Evolutionary conservation across 345 rosid genomes (phyloP).

Genomic region (Heritiera fomes): DNA sequence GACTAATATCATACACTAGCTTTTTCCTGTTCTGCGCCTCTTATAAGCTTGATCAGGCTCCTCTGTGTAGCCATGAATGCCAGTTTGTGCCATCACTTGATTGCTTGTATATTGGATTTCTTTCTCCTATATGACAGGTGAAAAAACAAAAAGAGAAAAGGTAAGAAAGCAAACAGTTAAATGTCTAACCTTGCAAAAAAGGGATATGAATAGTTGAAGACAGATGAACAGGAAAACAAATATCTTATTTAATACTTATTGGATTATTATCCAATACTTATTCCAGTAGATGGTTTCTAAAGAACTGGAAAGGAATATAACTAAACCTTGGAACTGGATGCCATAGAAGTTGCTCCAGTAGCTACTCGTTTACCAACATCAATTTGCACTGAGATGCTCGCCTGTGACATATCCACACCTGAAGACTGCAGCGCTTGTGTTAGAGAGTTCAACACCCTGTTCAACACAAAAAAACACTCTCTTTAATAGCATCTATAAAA

Average conservation of each 20-base stretch:
- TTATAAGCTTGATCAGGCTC: slow-evolving; percentile 42
- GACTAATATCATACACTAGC: slow-evolving; percentile 28
- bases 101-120: slow-evolving; percentile 31
- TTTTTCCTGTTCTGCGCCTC: slow-evolving; percentile 44
- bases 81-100: slow-evolving; percentile 41
- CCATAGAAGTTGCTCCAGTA: slow-evolving; percentile 25
- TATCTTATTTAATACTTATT: neutral
- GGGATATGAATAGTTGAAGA: neutral
- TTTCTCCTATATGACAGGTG: slow-evolving; percentile 36
- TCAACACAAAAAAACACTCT: slow-evolving; percentile 17
- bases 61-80: slow-evolving; percentile 32
- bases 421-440: slow-evolving; percentile 64
- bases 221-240: neutral
- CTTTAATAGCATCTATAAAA: slow-evolving; percentile 2
- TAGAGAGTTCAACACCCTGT: slow-evolving; percentile 58
- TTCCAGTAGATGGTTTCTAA: neutral
- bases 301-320: neutral
- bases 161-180: neutral
- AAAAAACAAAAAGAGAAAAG: neutral
- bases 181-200: neutral
- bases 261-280: neutral
- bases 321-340: slow-evolving; percentile 53
- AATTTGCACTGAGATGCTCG: slow-evolving; percentile 66
- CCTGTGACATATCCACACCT: slow-evolving; percentile 67
- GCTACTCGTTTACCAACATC: slow-evolving; percentile 53